phyloP scores from a whole-genome alignment of 2,329 filamentous ascomycete species.

The Ophiostoma ips region DNA sequence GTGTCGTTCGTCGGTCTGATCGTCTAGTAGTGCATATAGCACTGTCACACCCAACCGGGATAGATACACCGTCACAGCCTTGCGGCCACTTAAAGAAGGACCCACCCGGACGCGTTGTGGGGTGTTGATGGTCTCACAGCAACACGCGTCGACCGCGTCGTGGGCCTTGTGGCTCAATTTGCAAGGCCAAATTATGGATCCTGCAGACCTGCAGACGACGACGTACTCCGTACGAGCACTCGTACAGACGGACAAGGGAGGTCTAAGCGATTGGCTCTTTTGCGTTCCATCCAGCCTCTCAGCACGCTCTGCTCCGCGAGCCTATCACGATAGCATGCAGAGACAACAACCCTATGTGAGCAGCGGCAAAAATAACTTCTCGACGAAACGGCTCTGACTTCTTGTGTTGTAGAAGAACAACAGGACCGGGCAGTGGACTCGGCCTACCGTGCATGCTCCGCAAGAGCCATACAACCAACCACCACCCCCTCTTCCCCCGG shows the following conservation, averaged over 20 bases:
- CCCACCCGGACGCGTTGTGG: conserved; percentile 10
- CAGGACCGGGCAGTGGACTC: conserved; percentile 25
- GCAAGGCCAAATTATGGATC: background rate
- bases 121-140: background rate
- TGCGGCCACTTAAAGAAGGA: background rate
- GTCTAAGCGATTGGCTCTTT: too few species aligned
- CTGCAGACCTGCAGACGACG: background rate
- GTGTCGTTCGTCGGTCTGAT: too few species aligned
- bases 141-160: conserved; percentile 8
- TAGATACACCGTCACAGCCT: background rate
- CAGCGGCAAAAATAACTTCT: background rate
- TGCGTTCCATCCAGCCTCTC: background rate
- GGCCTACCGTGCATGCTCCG: conserved; percentile 22
- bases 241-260: too few species aligned
- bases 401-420: conserved; percentile 13
- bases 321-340: conserved; percentile 19
- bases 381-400: background rate
- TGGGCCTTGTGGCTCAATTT: background rate
- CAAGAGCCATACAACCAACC: conserved; percentile 14
- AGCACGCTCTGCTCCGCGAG: background rate
- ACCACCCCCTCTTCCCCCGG: conserved; percentile 22
- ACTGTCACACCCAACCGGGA: too few species aligned
- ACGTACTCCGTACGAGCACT: too few species aligned
- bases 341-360: conserved; percentile 7
- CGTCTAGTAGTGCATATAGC: too few species aligned